Evolutionary conservation across 2,329 filamentous ascomycete species (phyloP).

Genomic region (Apiospora marii): DNA sequence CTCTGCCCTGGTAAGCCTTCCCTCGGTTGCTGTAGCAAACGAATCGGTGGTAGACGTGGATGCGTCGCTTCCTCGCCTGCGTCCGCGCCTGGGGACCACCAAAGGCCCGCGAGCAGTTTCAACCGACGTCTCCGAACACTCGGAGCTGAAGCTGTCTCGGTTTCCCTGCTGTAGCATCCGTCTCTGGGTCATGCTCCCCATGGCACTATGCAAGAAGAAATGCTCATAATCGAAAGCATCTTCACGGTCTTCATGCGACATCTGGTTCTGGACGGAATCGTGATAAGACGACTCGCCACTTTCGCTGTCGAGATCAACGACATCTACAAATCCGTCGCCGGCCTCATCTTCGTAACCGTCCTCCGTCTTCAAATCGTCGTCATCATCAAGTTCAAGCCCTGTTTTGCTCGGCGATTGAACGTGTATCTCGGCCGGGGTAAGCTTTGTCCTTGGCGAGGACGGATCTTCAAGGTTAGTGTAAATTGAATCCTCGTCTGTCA

Average conservation of each 20-base stretch:
- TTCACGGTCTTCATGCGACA: slow-evolving; percentile 89
- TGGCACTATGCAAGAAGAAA: slow-evolving; percentile 92
- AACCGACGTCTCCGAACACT: slow-evolving; percentile 61
- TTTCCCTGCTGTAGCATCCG: slow-evolving; percentile 56
- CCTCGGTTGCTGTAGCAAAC: slow-evolving; percentile 65
- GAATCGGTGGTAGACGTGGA: slow-evolving; percentile 61
- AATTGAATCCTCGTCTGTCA: slow-evolving; percentile 26
- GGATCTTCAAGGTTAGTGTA: slow-evolving; percentile 35
- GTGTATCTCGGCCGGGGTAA: slow-evolving; percentile 28
- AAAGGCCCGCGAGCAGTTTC: slow-evolving; percentile 66
- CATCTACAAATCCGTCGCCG: slow-evolving; percentile 44
- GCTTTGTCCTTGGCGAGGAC: slow-evolving; percentile 34
- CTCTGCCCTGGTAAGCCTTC: slow-evolving; percentile 40
- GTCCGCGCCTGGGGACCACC: slow-evolving; percentile 35
- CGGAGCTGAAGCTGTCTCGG: slow-evolving; percentile 63
- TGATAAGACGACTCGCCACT: slow-evolving; percentile 71
- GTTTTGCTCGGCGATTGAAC: slow-evolving; percentile 24
- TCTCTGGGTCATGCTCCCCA: slow-evolving; percentile 75
- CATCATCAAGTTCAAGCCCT: slow-evolving; percentile 36
- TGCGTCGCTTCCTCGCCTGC: slow-evolving; percentile 55
- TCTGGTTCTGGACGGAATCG: slow-evolving; percentile 63
- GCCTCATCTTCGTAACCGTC: slow-evolving; percentile 45
- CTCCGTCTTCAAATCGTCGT: slow-evolving; percentile 44
- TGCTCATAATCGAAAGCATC: slow-evolving; percentile 97
- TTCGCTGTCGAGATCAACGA: slow-evolving; percentile 59